Base-by-base conservation (phyloP, 306 rosid species). In the Ormosia semicastrata region DNA sequence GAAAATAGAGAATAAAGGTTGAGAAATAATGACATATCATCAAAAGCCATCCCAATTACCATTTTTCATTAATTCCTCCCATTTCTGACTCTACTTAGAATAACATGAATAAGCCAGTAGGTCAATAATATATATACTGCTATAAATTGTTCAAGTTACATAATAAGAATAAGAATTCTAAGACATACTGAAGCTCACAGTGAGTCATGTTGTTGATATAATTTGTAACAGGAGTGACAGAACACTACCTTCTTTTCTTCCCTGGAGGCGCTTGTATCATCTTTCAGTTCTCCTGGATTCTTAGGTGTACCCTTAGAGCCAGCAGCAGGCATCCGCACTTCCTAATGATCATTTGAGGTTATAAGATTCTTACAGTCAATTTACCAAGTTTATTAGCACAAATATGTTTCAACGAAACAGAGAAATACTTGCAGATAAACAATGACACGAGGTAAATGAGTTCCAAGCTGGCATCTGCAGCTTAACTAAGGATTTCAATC, bases 281-380 rank as follows among this genome's bases (percentile, higher is more conserved):
- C 99, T 86, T 93, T 95, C 75, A 95, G 46, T 67, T 95, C 93
- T 66, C 90, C 96, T 66, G 79, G 98, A 74, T 83, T 88, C 86
- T 93, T 93, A 67, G 98, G 83, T 12, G 91, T 88, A 39, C 94
- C 92, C 79, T 92, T 95, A 70, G 94, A 77, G 52, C 98, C 90
- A 43, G 99, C 94, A 66, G 99, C 97, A 59, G 99, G 98, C 91
- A 95, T 89, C 81, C 99, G 89, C 77, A 95, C 99, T 93, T 95
- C 98, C 96, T 94, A 86, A 78, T 9, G 80, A 73, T 33, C 32
- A 72, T 4, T 14, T 49, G 65, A 59, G 52, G 62, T 84, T 78
- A 88, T 85, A 75, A 67, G 13, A 67, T 34, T 56, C 53, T 24
- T 39, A 70, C 49, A 24, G 24, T 24, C 36, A 9, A 24, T 24